A percentile compares a stretch with the other conserved stretches of the same genome.
Conservation (phyloP, 345 rosid species). For the Ailanthus altissimus region DNA sequence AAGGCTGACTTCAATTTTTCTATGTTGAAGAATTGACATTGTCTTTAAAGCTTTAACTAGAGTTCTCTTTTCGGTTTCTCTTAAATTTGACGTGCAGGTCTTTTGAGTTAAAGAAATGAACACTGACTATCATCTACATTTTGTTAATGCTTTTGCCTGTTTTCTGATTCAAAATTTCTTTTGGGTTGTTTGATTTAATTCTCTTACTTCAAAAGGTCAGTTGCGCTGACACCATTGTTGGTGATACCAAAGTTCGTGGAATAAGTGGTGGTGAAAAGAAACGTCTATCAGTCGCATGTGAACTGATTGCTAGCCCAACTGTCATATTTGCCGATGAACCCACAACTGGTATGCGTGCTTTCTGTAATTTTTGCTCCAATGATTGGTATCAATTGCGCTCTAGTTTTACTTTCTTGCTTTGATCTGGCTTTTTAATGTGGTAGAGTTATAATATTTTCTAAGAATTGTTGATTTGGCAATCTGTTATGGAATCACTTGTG, state of each 20-base stretch:
- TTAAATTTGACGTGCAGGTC: background rate
- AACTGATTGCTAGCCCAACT: slow-evolving; percentile 97
- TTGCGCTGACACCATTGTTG: slow-evolving; percentile 84
- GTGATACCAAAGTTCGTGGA: slow-evolving; percentile 98
- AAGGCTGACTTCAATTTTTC: slow-evolving; percentile 28
- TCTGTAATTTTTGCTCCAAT: slow-evolving; percentile 13
- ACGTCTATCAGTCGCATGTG: slow-evolving; percentile 85
- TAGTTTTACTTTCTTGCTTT: slow-evolving; percentile 12
- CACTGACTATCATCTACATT: background rate
- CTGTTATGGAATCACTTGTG: background rate
- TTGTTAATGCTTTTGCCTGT: background rate
- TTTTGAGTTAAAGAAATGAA: background rate
- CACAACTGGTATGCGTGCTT: slow-evolving; percentile 68
- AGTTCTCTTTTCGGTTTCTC: background rate
- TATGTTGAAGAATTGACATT: background rate
- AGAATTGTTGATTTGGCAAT: slow-evolving; percentile 14
- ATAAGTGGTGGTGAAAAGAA: slow-evolving; percentile 98
- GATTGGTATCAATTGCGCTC: slow-evolving; percentile 7
- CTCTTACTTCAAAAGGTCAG: slow-evolving; percentile 62
- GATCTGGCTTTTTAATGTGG: background rate
- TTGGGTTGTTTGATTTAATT: slow-evolving; percentile 22
- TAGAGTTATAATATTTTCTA: too few species aligned
- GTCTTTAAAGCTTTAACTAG: slow-evolving; percentile 9
- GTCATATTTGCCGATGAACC: slow-evolving; percentile 98
- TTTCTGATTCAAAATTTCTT: slow-evolving; percentile 15